Percentiles rank a stretch among this genome's conserved stretches.
Evolutionary conservation across 352 stramenopile genomes (phyloP).

Genomic region (Phytophthora ramorum): DNA sequence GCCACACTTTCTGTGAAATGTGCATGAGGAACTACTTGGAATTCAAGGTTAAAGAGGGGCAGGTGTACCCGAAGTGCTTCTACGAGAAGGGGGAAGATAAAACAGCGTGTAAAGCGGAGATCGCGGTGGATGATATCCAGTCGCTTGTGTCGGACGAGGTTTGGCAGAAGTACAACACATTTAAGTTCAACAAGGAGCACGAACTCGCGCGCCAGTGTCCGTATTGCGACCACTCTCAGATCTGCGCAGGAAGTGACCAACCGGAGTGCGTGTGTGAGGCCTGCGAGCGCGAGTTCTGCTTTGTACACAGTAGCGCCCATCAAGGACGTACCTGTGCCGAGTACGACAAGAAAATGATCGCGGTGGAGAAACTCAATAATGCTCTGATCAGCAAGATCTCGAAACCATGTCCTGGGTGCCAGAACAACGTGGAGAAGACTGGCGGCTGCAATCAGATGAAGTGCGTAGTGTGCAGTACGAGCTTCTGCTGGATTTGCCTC

Average conservation of each 20-base stretch:
- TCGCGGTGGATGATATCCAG: slow-evolving; percentile 56
- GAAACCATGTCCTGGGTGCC: slow-evolving; percentile 89
- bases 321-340: slow-evolving; percentile 65
- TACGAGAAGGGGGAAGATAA: slow-evolving; percentile 44
- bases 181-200: slow-evolving; percentile 88
- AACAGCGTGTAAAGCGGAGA: slow-evolving; percentile 44
- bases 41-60: slow-evolving; percentile 73
- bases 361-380: slow-evolving; percentile 87
- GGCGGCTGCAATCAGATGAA: slow-evolving; percentile 93
- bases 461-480: slow-evolving; percentile 78
- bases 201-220: slow-evolving; percentile 64
- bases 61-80: slow-evolving; percentile 84
- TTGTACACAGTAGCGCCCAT: slow-evolving; percentile 89
- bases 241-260: slow-evolving; percentile 46
- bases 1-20: slow-evolving; percentile 64
- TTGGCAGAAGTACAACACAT: slow-evolving; percentile 82
- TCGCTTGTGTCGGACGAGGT: slow-evolving; percentile 50
- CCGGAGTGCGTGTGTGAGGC: slow-evolving; percentile 54
- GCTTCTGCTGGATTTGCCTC: slow-evolving; percentile 92
- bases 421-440: slow-evolving; percentile 91
- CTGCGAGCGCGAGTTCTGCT: slow-evolving; percentile 80
- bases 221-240: slow-evolving; percentile 63
- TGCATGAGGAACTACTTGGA: slow-evolving; percentile 74
- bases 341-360: slow-evolving; percentile 80
- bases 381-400: slow-evolving; percentile 80